Base-by-base conservation (phyloP, 495 filamentous ascomycete species). In the Echria macrotheca region DNA sequence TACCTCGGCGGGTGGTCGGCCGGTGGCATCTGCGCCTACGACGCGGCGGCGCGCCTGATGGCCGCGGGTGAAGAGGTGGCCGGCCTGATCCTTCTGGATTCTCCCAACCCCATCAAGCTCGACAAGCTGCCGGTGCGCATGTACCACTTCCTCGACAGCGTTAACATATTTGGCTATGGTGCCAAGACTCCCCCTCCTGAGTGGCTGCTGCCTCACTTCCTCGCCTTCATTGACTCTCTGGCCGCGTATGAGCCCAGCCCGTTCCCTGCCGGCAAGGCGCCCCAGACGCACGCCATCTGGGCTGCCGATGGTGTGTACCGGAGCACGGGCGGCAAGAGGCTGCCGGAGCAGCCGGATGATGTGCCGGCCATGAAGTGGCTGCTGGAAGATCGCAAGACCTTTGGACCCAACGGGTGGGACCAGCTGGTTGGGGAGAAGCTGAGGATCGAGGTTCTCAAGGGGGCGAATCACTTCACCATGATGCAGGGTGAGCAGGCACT, bases 181-280 rank as follows among this genome's bases (percentile, higher is more conserved):
- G 64, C 68, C 21, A 58, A 66, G 9, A 72, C 76, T 58, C 84
- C 80, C 65, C 78, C 81, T 43, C 88, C 79, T 4, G 72, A 70
- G 8, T 95, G 89, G 89, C 77, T 95, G 4, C 78, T 93, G 0
- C 87, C 88, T 38, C 89, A 95, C 66, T 95, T 95, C 69, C 69
- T 79, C 2, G 79, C 85, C 17, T 85, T 85, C 35, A 85, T 93
- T 52, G 77, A 81, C 33, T 82, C 84, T 1, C 69, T 93, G 21
- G 82, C 82, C 50, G 82, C 80, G 33, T 95, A 93, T 67, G 74
- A 79, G 10, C 76, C 81, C 9, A 65, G 71, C 53, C 83, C 80
- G 11, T 68, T 74, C 47, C 54, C 69, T 24, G 65, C 66, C 44
- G 66, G 69, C 1, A 70, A 79, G 29, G 78, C 75, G 46, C 82